Conservation (phyloP, 2,329 filamentous ascomycete genomes). For the Sporothrix brunneoviolacea region DNA sequence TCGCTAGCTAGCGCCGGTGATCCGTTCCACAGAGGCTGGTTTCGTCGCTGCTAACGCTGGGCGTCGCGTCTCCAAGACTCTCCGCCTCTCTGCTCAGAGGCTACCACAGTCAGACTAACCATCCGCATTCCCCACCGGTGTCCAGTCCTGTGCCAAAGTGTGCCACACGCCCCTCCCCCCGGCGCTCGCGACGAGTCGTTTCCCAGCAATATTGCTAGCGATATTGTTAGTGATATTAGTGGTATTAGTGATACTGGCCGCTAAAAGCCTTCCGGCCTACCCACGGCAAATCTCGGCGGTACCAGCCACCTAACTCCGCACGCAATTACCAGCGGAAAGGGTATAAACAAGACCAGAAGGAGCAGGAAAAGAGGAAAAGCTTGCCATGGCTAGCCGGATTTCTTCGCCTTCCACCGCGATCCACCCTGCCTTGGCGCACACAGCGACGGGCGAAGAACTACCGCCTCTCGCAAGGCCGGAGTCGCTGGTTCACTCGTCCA, state of each 20-base stretch:
- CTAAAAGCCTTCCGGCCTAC: not conserved
- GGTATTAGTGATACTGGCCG: slow-evolving; percentile 2
- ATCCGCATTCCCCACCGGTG: slow-evolving; percentile 5
- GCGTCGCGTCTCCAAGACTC: too few relatives aligned
- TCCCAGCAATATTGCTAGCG: not conserved
- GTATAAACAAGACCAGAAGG: not conserved
- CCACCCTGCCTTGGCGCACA: slow-evolving; percentile 38
- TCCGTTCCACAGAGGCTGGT: too few relatives aligned
- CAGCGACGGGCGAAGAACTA: not conserved
- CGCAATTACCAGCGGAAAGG: not conserved
- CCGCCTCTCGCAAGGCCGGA: slow-evolving; percentile 19
- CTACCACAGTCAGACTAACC: slow-evolving; percentile 2
- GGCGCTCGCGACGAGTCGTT: not conserved
- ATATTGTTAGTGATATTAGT: not conserved
- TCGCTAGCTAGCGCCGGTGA: too few relatives aligned
- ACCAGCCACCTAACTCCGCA: slow-evolving; percentile 11
- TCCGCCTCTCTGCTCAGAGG: not conserved
- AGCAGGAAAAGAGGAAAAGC: slow-evolving; percentile 1
- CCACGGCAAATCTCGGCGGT: not conserved
- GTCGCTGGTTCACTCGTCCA: not conserved
- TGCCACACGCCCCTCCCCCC: slow-evolving; percentile 1
- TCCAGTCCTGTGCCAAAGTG: not conserved
- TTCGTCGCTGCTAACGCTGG: too few relatives aligned
- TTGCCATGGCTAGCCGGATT: slow-evolving; percentile 32
- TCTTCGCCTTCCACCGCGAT: slow-evolving; percentile 41